Evolutionary conservation across 345 rosid genomes (phyloP), one percentile per base, ranked within the genome.

Genomic region (Alliaria petiolata): DNA sequence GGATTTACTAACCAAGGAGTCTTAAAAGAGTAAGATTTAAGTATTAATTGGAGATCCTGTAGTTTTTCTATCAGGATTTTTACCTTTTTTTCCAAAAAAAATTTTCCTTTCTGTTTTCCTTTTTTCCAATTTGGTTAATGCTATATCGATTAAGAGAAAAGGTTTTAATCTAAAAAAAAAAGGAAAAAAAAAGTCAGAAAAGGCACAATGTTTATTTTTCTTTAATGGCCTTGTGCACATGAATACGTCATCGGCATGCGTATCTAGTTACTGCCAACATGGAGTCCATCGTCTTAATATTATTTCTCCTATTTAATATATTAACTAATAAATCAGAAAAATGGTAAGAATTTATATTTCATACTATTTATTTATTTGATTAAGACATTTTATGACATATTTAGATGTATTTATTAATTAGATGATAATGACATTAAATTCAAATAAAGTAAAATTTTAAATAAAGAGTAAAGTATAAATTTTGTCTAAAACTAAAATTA

Each of bases 201-300:
- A 44, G 14, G 46, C 9, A 16, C 20, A 38, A 11, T 46, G 58
- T 57, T 36, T 19, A 16, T 59, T 36, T 36, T 35, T 10, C 14
- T 45, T 36, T 35, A 35, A 19, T 54, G 43, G 43, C 11, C 51
- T 38, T 52, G n/a, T 40, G 60, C 71, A 42, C 65, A 61, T 61
- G 25, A 6, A n/a, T 8, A 25, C 20, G 50, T 45, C 52, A 7
- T 34, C 5, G 26, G 25, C 53, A 44, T 62, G 67, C 16, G 30
- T 44, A 30, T 42, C 26, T 43, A 62, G 7, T 44, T 44, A 11
- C 4, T 9, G 20, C 30, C 44, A 28, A 44, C 39, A 44, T 61
- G 14, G 5, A n/a, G 3, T 25, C 49, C 65, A 61, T 59, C 20
- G 19, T 22, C 16, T 58, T 3, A 15, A 8, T 8, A 49, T 22